Percentiles rank a stretch among this genome's conserved stretches.
These are phyloP conservation scores for Botrytis cinerea DNA, from an alignment of 2,329 filamentous ascomycete species.

Conservation along the genomic window DNA sequence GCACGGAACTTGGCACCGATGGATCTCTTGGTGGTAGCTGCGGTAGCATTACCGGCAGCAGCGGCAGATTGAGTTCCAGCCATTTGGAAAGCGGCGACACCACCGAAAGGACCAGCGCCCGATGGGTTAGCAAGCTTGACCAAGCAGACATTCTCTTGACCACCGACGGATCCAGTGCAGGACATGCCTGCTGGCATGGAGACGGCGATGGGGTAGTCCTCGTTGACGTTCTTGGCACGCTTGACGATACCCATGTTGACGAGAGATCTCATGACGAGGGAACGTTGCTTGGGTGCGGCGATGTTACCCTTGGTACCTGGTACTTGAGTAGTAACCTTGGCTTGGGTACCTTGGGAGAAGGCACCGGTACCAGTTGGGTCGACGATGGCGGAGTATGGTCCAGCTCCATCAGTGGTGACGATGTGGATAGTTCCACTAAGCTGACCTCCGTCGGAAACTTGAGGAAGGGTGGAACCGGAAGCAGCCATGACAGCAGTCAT, in stretches of 20 bases:
- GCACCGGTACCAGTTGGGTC: conserved; percentile 59
- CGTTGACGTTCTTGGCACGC: conserved; percentile 40
- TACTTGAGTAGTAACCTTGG: conserved; percentile 57
- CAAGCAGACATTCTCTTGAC: conserved; percentile 61
- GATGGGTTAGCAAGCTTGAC: conserved; percentile 64
- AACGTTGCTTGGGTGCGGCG: conserved; percentile 36
- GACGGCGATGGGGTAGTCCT: conserved; percentile 49
- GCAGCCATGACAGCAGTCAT: conserved; percentile 58
- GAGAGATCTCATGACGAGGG: conserved; percentile 35
- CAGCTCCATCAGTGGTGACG: conserved; percentile 67
- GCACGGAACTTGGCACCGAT: conserved; percentile 27
- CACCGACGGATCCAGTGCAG: conserved; percentile 62
- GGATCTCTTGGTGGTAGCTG: conserved; percentile 15
- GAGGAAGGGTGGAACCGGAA: conserved; percentile 58
- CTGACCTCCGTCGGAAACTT: conserved; percentile 58
- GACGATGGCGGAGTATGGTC: conserved; percentile 58
- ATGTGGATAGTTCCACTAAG: conserved; percentile 66
- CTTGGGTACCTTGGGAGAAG: conserved; percentile 50
- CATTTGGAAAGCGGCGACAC: conserved; percentile 58
- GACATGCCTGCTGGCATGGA: conserved; percentile 50
- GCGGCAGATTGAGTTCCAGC: conserved; percentile 26
- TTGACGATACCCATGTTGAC: conserved; percentile 38
- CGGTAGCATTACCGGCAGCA: conserved; percentile 15
- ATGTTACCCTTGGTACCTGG: conserved; percentile 48
- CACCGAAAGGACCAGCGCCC: conserved; percentile 62